Evolutionary conservation across 257 asterid species (phyloP).

Genomic region (Primulina eburnea): DNA sequence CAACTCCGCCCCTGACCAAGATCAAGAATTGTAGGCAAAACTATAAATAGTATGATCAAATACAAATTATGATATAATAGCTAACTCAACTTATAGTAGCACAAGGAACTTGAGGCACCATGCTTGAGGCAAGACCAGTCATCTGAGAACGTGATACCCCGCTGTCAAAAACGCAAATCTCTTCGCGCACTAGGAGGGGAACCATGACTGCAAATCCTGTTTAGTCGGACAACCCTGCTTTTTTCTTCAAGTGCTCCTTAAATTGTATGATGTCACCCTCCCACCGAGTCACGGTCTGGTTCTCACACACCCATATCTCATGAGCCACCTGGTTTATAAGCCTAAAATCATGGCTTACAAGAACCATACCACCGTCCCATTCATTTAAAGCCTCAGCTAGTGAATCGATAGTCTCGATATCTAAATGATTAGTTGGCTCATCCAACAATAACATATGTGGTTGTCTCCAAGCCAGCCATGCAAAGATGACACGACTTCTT

Average conservation of each 20-base stretch:
- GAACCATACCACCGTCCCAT: constrained; percentile 98
- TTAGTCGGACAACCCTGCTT: constrained; percentile 59
- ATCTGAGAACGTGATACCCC: neutral
- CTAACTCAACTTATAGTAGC: constrained; percentile 15
- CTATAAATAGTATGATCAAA: constrained; percentile 6
- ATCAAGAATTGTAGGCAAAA: constrained; percentile 14
- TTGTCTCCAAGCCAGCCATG: constrained; percentile 92
- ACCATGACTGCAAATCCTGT: neutral
- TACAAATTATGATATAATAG: neutral
- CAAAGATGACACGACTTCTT: constrained; percentile 82
- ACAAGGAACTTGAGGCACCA: constrained; percentile 13
- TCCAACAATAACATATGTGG: constrained; percentile 87
- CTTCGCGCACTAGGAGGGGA: constrained; percentile 16
- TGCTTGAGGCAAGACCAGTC: constrained; percentile 12
- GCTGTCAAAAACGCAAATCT: constrained; percentile 15
- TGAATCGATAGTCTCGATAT: constrained; percentile 92
- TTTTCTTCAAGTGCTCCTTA: constrained; percentile 72
- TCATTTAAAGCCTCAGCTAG: constrained; percentile 94
- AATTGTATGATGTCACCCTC: constrained; percentile 91
- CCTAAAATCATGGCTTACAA: constrained; percentile 96
- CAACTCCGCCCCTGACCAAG: constrained; percentile 1
- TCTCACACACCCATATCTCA: constrained; percentile 97
- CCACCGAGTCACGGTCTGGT: constrained; percentile 82
- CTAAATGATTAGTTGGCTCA: constrained; percentile 97
- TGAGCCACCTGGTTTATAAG: constrained; percentile 96